These are phyloP conservation scores for Fusarium miscanthi DNA, from an alignment of 2,329 filamentous ascomycete species.

Conservation along the genomic window DNA sequence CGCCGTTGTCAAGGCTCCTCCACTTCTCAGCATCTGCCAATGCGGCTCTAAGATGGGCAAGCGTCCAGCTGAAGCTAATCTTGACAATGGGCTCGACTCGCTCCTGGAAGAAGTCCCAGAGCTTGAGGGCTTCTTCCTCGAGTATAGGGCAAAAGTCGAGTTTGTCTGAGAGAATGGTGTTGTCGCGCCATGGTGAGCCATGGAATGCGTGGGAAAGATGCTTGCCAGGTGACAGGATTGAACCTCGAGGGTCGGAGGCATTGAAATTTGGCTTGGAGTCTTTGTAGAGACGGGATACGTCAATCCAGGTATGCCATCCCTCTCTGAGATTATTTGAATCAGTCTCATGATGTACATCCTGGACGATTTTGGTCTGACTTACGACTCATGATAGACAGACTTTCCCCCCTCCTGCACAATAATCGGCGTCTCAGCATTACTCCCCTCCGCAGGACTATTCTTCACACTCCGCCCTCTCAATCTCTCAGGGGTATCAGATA, in stretches of 20 bases:
- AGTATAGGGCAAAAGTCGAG: neutral
- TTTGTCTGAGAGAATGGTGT: neutral
- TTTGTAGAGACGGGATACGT: slow-evolving; percentile 3
- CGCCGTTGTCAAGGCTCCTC: neutral
- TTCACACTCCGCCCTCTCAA: neutral
- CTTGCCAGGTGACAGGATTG: slow-evolving; percentile 9
- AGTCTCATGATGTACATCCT: fast-evolving
- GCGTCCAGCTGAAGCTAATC: slow-evolving; percentile 26
- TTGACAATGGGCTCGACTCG: slow-evolving; percentile 19
- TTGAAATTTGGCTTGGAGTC: neutral
- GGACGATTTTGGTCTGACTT: too few species aligned
- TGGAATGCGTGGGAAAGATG: slow-evolving; percentile 16
- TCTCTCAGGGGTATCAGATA: neutral
- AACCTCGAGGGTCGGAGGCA: neutral
- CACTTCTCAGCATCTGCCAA: slow-evolving; percentile 2
- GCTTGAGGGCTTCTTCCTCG: neutral
- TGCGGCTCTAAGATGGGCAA: neutral
- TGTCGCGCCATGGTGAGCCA: slow-evolving; percentile 12
- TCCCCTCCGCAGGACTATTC: fast-evolving
- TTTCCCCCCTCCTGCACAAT: slow-evolving; percentile 21
- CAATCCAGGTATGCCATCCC: slow-evolving; percentile 20
- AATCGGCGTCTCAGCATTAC: slow-evolving; percentile 7
- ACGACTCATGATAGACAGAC: slow-evolving; percentile 18
- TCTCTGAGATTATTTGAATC: neutral
- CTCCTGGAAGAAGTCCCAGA: slow-evolving; percentile 19